Evolutionary conservation across 306 rosid species (phyloP), one percentile per base, ranked within the genome.

Genomic region (Alnus glutinosa): DNA sequence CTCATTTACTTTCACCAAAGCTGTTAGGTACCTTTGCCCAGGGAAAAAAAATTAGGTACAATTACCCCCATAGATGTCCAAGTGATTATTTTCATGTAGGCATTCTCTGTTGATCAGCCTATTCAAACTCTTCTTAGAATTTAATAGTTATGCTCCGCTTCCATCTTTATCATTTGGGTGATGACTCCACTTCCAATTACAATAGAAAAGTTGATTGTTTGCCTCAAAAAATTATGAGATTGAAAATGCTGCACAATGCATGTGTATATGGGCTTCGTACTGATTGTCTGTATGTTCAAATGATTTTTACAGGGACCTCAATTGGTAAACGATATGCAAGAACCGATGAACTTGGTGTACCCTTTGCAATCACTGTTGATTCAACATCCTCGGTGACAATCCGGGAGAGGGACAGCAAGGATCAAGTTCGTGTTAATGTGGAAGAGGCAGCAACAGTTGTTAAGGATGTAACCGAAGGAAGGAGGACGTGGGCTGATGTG

Each of bases 281-380:
- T 7, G 51, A 80, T 72, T 76, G 30, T 57, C 69, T 57, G 2
- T 42, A 10, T 62, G 23, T 11, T 62, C 46, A 12, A 8, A 39
- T 78, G 73, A 70, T 79, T 70, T 42, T 42, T 42, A 52, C 55
- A 93, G 97, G 98, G 55, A 93, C 94, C 55, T 93, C 99, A 0
- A 96, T 96, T 0, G 99, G 94, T 54, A 96, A 89, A 79, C 85
- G 97, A 16, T 96, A 93, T 50, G 98, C 97, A 4, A 79, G 99
- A 57, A 91, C 98, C 10, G 97, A 96, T 80, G 97, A 96, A 70
- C 91, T 96, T 28, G 99, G 96, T 7, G 98, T 93, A 30, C 99
- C 97, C 2, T 92, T 94, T 79, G 93, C 93, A 4, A 76, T 92
- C 79, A 89, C 97, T 0, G 92, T 94, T 1, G 98, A 94, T 87